Evolutionary conservation across 2,329 filamentous ascomycete genomes (phyloP).

Genomic region (Parafenestella ontariensis): DNA sequence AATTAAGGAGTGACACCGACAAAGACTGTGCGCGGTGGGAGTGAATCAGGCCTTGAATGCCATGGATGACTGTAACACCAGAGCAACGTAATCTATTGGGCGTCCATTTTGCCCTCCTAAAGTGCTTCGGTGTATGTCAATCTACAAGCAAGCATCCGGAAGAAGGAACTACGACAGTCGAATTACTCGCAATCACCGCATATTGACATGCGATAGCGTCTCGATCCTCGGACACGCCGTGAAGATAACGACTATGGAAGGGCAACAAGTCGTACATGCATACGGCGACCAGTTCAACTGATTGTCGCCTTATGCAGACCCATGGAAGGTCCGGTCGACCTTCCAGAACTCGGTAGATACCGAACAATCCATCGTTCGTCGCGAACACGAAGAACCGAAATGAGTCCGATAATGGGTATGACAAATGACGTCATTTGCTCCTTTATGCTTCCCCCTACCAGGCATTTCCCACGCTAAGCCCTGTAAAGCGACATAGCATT

Average conservation of each 20-base stretch:
- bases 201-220: not conserved
- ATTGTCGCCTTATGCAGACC: conserved; percentile 1
- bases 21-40: not conserved
- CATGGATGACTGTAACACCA: not conserved
- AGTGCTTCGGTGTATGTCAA: not conserved
- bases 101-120: not conserved
- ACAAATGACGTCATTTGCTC: conserved; percentile 7
- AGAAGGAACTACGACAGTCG: not conserved
- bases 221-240: not conserved
- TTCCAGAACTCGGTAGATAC: conserved; percentile 14
- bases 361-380: not conserved
- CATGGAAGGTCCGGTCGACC: not conserved
- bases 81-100: not conserved
- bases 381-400: not conserved
- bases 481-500: conserved; percentile 4
- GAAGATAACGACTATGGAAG: not conserved
- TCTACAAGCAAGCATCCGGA: not conserved
- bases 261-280: conserved; percentile 11
- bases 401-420: not conserved
- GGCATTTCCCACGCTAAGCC: not conserved
- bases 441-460: conserved; percentile 2
- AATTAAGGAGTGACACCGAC: not conserved
- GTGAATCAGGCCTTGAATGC: not conserved
- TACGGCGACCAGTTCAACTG: conserved; percentile 10
- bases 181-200: not conserved